A percentile compares a stretch with the other conserved stretches of the same genome.
Conservation (phyloP, 2,329 filamentous ascomycete genomes). For the Colletotrichum orchidophilum region DNA sequence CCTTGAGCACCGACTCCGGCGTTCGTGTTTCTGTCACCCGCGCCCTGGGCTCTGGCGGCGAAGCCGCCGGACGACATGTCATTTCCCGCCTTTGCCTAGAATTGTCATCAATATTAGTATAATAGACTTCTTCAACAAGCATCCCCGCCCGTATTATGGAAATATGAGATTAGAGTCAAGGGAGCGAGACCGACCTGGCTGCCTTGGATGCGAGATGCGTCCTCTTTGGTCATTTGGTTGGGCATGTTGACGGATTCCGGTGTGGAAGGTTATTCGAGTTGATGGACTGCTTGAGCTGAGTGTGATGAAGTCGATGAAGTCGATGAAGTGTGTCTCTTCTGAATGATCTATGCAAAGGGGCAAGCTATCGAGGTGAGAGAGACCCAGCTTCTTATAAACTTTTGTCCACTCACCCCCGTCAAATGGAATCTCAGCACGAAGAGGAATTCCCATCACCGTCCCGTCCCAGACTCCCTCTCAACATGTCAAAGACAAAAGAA, state of each 20-base stretch:
- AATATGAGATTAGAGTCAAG: no score
- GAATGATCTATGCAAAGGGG: neutral
- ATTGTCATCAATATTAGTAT: neutral
- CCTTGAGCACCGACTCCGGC: neutral
- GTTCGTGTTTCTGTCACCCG: slow-evolving; percentile 7
- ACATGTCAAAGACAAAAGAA: neutral
- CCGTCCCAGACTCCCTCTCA: neutral
- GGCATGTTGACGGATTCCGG: neutral
- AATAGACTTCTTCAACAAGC: fast-evolving
- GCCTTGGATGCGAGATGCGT: neutral
- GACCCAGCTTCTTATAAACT: no score
- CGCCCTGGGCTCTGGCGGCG: neutral
- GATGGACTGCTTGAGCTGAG: neutral
- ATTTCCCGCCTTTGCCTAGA: neutral
- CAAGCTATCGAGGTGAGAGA: no score
- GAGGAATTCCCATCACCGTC: neutral
- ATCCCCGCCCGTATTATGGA: neutral
- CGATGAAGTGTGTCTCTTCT: neutral
- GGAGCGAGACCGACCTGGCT: neutral
- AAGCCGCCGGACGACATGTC: slow-evolving; percentile 7
- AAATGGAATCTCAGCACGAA: no score
- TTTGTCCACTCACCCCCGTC: no score
- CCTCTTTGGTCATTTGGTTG: neutral
- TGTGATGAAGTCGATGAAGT: neutral
- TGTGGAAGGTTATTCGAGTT: neutral